A percentile compares a stretch with the other conserved stretches of the same genome.
These are phyloP conservation scores for Phytopythium ostracodes DNA, from an alignment of 352 stramenopile genomes.

Conservation along the genomic window DNA sequence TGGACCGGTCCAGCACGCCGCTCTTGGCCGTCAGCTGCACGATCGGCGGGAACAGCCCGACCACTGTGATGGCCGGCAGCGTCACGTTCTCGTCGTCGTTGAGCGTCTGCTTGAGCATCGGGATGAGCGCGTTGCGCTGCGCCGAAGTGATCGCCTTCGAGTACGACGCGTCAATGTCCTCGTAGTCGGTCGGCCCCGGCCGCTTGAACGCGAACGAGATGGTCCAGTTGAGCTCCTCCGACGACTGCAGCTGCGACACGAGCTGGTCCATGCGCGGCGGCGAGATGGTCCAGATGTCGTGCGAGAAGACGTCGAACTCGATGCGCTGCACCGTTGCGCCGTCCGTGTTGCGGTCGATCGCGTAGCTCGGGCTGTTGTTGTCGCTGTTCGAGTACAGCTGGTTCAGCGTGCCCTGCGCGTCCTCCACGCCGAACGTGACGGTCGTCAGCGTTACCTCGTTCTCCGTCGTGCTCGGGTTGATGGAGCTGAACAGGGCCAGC, in stretches of 20 bases:
- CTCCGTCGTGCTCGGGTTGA: constrained; percentile 73
- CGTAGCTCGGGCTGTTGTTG: constrained; percentile 64
- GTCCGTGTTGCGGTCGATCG: constrained; percentile 57
- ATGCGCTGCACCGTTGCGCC: constrained; percentile 74
- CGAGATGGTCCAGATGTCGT: constrained; percentile 67
- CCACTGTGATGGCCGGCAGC: constrained; percentile 42
- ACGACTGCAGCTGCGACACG: constrained; percentile 67
- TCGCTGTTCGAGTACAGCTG: constrained; percentile 71
- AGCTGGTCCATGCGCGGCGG: constrained; percentile 70
- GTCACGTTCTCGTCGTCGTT: constrained; percentile 22
- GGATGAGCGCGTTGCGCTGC: constrained; percentile 61
- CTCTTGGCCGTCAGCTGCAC: constrained; percentile 71
- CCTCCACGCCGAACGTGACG: constrained; percentile 68
- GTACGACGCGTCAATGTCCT: constrained; percentile 57
- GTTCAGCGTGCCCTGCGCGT: constrained; percentile 72
- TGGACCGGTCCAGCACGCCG: constrained; percentile 54
- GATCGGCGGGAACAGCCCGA: constrained; percentile 49
- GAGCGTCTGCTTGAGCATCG: constrained; percentile 70
- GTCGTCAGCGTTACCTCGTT: constrained; percentile 65
- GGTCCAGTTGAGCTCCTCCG: constrained; percentile 64
- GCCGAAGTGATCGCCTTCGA: constrained; percentile 36
- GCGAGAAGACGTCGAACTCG: constrained; percentile 74
- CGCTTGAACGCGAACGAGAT: constrained; percentile 66
- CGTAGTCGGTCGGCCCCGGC: constrained; percentile 51
- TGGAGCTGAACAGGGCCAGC: constrained; percentile 81